phyloP scores from a whole-genome alignment of 2,329 filamentous ascomycete genomes.

The Bipolaris bicolor region DNA sequence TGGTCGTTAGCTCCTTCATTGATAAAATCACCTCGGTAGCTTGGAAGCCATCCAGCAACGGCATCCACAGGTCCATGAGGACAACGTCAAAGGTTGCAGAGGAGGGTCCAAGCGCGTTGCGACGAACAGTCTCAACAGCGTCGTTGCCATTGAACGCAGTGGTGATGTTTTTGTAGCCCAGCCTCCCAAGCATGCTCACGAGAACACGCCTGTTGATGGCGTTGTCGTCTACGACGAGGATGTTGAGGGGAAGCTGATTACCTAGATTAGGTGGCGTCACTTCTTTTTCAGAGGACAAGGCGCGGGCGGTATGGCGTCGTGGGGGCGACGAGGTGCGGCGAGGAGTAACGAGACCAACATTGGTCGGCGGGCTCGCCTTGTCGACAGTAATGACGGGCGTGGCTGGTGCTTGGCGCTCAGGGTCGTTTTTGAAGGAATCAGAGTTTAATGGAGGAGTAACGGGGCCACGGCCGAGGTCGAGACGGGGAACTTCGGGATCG shows the following conservation, averaged over 20 bases:
- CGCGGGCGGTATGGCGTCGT: constrained; percentile 22
- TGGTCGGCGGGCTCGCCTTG: constrained; percentile 10
- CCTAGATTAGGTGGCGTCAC: constrained; percentile 53
- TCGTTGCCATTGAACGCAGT: constrained; percentile 73
- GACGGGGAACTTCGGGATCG: constrained; percentile 34
- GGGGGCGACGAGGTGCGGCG: constrained; percentile 38
- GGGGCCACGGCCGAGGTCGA: constrained; percentile 26
- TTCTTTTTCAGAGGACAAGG: constrained; percentile 33
- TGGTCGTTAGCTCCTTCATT: constrained; percentile 46
- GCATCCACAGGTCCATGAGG: constrained; percentile 81
- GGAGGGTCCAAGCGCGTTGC: constrained; percentile 35
- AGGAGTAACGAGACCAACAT: constrained; percentile 36
- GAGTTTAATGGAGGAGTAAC: constrained; percentile 39
- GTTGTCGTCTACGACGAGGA: constrained; percentile 76
- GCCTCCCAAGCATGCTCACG: constrained; percentile 68
- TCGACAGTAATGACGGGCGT: constrained; percentile 23
- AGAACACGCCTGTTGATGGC: constrained; percentile 72
- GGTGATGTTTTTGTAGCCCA: constrained; percentile 68
- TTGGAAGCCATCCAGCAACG: constrained; percentile 73
- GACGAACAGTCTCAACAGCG: constrained; percentile 66
- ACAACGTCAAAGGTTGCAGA: constrained; percentile 63
- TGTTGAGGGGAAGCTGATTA: constrained; percentile 67
- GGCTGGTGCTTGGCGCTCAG: constrained; percentile 16
- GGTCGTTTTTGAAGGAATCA: constrained; percentile 28
- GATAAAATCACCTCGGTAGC: constrained; percentile 67